Base-by-base conservation (phyloP, 371 early-diverging fungal species). In the Paraphysoderma sedebokerense region DNA sequence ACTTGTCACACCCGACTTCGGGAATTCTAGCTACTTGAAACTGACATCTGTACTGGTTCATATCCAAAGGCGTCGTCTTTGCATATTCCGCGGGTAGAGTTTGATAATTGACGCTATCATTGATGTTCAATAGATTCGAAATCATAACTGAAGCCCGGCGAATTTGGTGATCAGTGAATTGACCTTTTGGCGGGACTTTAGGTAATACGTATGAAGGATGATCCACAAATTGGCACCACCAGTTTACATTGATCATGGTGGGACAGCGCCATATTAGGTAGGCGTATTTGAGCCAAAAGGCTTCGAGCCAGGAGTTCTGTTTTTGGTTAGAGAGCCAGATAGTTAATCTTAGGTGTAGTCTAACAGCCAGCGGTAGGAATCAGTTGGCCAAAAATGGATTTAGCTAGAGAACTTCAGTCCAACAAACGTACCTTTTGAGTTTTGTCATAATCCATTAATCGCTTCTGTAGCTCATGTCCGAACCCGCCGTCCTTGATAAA, bases 181-280 rank as follows among this genome's bases (percentile, higher is more conserved):
- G 61, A n/a, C 80, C 84, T 26, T 36, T 28, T 19, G 26, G 33
- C 1, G 54, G 52, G 8, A 58, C 55, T 1, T 4, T 55, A 49
- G 9, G 59, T 28, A 70, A 74, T 1, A 49, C 48, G 4, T 19
- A 36, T 36, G 17, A 36, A 3, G 74, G 74, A 40, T 71, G 72
- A 55, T 83, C 80, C 28, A 63, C 66, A 56, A 79, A 74, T 55
- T 72, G 67, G 30, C 67, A 76, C 77, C 71, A 87, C 91, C 89
- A 92, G 55, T 89, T 92, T 46, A 84, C 81, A 53, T 89, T 85
- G 62, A 88, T 74, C 52, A 86, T 61, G 5, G 78, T 70, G 2
- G 86, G 77, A 8, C 77, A 82, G 24, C 91, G 71, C 70, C 83
- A 91, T 38, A 80, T 77, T n/a, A 87, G 74, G 57, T 95, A 95